phyloP scores from a whole-genome alignment of 768 basidiomycete genomes.

The Gelatoporia subvermispora region DNA sequence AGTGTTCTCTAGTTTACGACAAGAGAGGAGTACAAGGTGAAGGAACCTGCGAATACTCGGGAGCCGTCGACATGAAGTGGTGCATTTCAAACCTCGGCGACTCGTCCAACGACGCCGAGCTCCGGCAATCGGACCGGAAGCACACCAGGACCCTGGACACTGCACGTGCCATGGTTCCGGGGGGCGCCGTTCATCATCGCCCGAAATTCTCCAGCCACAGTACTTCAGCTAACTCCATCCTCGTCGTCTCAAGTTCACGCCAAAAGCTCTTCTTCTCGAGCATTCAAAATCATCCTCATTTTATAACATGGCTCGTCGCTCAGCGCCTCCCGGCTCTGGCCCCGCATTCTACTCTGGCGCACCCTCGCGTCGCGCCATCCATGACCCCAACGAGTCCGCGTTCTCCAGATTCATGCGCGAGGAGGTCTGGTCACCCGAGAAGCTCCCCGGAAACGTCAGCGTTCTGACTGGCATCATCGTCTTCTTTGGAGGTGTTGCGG shows the following conservation, averaged over 20 bases:
- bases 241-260: neutral
- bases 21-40: too few species aligned
- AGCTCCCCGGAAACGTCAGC: slow-evolving; percentile 68
- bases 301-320: slow-evolving; percentile 63
- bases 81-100: too few species aligned
- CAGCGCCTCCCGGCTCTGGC: slow-evolving; percentile 49
- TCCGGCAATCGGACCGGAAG: too few species aligned
- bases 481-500: slow-evolving; percentile 67
- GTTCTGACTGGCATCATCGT: slow-evolving; percentile 60
- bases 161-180: too few species aligned
- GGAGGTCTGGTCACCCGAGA: slow-evolving; percentile 69
- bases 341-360: slow-evolving; percentile 49
- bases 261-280: slow-evolving; percentile 1
- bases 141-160: too few species aligned
- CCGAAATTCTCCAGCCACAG: slow-evolving; percentile 4
- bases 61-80: too few species aligned
- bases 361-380: slow-evolving; percentile 34
- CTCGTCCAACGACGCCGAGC: too few species aligned
- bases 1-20: too few species aligned
- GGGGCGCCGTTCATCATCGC: too few species aligned
- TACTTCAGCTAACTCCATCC: neutral
- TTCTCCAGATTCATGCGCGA: slow-evolving; percentile 53
- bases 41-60: too few species aligned
- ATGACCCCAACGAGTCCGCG: slow-evolving; percentile 58
- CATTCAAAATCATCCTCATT: slow-evolving; percentile 3